Evolutionary conservation across 495 filamentous ascomycete species (phyloP), one percentile per base, ranked within the genome.

Genomic region (Aspergillus mulundensis): DNA sequence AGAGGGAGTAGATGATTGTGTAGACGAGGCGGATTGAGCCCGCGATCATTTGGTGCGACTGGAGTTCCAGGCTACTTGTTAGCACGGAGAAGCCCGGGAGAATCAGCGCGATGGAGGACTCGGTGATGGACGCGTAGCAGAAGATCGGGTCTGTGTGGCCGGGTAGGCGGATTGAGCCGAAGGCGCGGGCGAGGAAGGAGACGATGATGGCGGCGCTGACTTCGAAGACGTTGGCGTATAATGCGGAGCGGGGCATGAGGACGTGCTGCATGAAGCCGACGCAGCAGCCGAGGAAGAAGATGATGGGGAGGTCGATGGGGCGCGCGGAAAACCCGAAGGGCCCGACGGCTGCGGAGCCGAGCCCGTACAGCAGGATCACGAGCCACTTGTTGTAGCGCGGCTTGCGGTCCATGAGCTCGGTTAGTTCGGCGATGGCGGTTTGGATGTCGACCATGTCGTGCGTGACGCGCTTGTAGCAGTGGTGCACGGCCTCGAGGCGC

Each of bases 11-110:
- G 56, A 97, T 93, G 59, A 97, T 87, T 7, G 91, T 88, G 65
- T 96, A 96, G 1, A 97, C 89, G 87, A 97, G 92, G 39, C 93
- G 89, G 30, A 96, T 89, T 11, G 89, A 91, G 2, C 93, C 93
- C 21, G 93, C 90, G 16, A 97, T 88, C 49, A 97, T 86, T 56
- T 87, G 85, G 48, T 84, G 81, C 1, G 88, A 93, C 68, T 97
- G 93, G 10, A 97, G 81, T 70, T 97, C 93, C 21, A 97, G 80
- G 61, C 84, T 86, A 43, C 85, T 87, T 66, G 87, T 90, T 38
- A 95, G 76, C 11, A 95, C 87, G 54, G 87, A 86, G 68, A 91
- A 94, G 15, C 93, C 93, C 0, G 93, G 92, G 5, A 97, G 83
- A 57, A 97, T 96, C 18, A 96, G 78, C 1, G 90, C 92, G 63